A percentile compares a stretch with the other conserved stretches of the same genome.
phyloP scores from a whole-genome alignment of 176 grass and related monocot genomes.

The Lolium perenne region DNA sequence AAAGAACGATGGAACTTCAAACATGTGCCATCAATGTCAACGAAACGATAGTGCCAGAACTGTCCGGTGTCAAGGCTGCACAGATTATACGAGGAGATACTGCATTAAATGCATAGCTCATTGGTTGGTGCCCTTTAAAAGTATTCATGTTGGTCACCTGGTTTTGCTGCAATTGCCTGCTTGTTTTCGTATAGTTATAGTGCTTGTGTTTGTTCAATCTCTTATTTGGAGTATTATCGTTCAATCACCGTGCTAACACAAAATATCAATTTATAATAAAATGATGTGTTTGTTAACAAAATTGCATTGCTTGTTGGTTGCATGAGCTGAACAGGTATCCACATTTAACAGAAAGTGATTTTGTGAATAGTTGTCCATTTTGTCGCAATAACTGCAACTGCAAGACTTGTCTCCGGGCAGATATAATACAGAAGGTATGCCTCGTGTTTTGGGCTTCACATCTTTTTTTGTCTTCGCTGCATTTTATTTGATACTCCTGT shows the following conservation, averaged over 20 bases:
- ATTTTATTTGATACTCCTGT: background rate
- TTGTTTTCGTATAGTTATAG: background rate
- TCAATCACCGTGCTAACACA: background rate
- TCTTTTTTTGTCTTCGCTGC: background rate
- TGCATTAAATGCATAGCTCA: conserved; percentile 60
- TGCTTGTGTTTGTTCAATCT: background rate
- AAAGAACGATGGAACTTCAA: background rate
- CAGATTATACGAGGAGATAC: conserved; percentile 46
- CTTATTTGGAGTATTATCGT: background rate
- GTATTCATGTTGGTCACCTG: background rate
- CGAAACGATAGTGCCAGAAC: conserved; percentile 71
- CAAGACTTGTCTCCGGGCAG: conserved; percentile 52
- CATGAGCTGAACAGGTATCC: conserved; percentile 57
- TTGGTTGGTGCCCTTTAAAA: conserved; percentile 53
- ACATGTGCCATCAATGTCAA: conserved; percentile 89
- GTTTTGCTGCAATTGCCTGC: background rate
- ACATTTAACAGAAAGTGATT: conserved; percentile 56
- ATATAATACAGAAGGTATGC: conserved; percentile 7
- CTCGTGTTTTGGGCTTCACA: background rate
- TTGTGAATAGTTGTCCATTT: conserved; percentile 46
- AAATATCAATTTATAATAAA: background rate
- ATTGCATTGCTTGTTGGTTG: background rate
- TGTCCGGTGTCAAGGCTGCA: conserved; percentile 53
- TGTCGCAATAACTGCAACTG: conserved; percentile 67
- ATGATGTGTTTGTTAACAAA: background rate